Evolutionary conservation across 1,139 yeast genomes (phyloP), one percentile per base, ranked within the genome.

Genomic region (Saccharomyces pastorianus): DNA sequence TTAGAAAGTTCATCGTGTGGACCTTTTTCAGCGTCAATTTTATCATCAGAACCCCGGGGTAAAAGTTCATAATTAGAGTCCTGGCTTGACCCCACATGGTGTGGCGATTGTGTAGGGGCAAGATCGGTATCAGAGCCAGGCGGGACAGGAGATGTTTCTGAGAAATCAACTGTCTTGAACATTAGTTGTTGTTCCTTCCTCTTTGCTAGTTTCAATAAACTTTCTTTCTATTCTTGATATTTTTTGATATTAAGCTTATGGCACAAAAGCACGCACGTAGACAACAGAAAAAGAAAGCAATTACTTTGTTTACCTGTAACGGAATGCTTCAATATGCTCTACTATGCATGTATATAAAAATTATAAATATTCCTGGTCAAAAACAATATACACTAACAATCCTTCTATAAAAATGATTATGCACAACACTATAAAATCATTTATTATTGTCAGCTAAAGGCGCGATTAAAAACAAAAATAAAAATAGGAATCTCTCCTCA

Each of bases 121-220:
- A 64, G 66, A 51, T 59, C 66, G 17, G 56, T 55, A 44, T 60
- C 23, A 20, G 23, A 20, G 23, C 23, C 67, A 17, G 64, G 63
- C 14, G 81, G 76, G 56, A 77, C 79, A 56, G 77, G 55, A n/a
- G 56, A 59, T 42, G 55, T 55, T 17, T 61, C 60, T 31, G 63
- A 59, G 49, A 55, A 61, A 48, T 61, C 58, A 41, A 62, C 64
- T 44, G 56, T 56, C 52, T 59, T 61, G 57, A 62, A 62, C 65
- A 62, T 62, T 26, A 11, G 26, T n/a, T 27, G 0, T 28, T 4
- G 4, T 27, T 23, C 28, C 26, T 34, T 5, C 41, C 20, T 6
- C 49, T 47, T 27, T 47, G 28, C 11, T 25, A 6, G 0, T 25
- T 47, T 23, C 0, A 47, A 2, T 48, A 50, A 29, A 17, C 49